Percentiles rank a stretch among this genome's conserved stretches.
Evolutionary conservation across 2,329 filamentous ascomycete species (phyloP).

Genomic region (Microsporum audouinii): DNA sequence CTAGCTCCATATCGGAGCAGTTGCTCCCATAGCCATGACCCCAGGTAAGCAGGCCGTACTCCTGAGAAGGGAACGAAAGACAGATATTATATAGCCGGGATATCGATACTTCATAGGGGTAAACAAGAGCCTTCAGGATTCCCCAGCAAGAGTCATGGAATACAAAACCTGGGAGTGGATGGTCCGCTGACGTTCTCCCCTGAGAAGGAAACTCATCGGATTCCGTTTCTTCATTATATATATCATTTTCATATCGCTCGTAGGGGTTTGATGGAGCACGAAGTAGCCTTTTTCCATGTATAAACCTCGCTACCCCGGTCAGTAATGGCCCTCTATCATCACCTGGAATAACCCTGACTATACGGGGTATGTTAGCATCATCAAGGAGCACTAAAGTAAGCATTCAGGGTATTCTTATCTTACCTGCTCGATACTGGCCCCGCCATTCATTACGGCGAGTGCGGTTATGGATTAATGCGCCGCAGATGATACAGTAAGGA

Average conservation of each 20-base stretch:
- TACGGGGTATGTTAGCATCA: background rate
- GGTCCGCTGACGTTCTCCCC: constrained; percentile 2
- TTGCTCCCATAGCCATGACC: constrained; percentile 9
- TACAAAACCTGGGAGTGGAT: constrained; percentile 12
- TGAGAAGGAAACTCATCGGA: constrained; percentile 12
- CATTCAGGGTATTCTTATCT: background rate
- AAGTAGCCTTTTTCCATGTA: constrained; percentile 2
- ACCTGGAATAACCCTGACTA: constrained; percentile 13
- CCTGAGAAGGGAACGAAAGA: constrained; percentile 12
- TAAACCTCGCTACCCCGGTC: constrained; percentile 13
- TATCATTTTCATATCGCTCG: constrained; percentile 10
- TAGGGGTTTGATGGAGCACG: constrained; percentile 9
- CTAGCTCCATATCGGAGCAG: background rate
- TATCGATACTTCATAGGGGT: constrained; percentile 13
- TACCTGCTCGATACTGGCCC: constrained; percentile 13
- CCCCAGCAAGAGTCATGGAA: constrained; percentile 18
- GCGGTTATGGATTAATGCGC: constrained; percentile 10
- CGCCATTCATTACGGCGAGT: constrained; percentile 8
- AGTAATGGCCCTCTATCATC: constrained; percentile 13
- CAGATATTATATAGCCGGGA: constrained; percentile 17
- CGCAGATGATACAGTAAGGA: constrained; percentile 13
- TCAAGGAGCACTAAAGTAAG: background rate
- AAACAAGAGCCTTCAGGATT: constrained; percentile 11
- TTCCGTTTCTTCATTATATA: background rate
- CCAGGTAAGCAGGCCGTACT: constrained; percentile 13